A percentile compares a stretch with the other conserved stretches of the same genome.
These are phyloP conservation scores for Tylopilus vinaceipallidus DNA, from an alignment of 768 basidiomycete species.

Conservation along the genomic window DNA sequence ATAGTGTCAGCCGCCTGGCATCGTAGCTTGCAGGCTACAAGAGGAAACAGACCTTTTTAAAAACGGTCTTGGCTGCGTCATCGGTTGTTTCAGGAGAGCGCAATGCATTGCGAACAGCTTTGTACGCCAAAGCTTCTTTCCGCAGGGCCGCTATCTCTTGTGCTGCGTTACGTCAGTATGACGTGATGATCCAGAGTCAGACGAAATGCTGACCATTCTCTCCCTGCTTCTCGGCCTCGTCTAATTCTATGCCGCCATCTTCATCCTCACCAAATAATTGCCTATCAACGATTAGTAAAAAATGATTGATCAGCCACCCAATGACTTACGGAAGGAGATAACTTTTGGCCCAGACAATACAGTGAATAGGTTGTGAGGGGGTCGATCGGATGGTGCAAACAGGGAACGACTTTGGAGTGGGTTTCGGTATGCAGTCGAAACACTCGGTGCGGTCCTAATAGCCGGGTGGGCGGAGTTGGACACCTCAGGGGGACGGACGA, in stretches of 20 bases:
- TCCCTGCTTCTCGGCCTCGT: conserved; percentile 88
- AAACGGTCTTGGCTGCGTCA: conserved; percentile 66
- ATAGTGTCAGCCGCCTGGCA: neutral
- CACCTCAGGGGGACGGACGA: conserved; percentile 6
- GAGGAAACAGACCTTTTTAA: conserved; percentile 67
- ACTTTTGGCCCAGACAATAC: conserved; percentile 98
- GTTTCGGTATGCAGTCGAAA: conserved; percentile 94
- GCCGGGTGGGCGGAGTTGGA: neutral
- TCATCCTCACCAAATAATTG: conserved; percentile 96
- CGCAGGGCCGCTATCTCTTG: conserved; percentile 88
- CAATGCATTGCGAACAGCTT: conserved; percentile 71
- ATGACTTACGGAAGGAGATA: conserved; percentile 83
- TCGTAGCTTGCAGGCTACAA: neutral
- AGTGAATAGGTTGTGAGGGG: conserved; percentile 95
- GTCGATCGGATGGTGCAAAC: conserved; percentile 98
- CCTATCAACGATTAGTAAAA: conserved; percentile 37
- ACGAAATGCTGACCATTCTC: conserved; percentile 70
- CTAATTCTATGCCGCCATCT: conserved; percentile 76
- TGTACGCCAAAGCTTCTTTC: conserved; percentile 87
- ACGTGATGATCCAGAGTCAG: neutral
- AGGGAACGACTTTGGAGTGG: conserved; percentile 90
- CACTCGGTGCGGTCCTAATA: conserved; percentile 84
- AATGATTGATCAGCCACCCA: neutral
- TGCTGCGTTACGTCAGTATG: conserved; percentile 42
- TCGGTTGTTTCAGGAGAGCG: conserved; percentile 38